Evolutionary conservation across 2,329 filamentous ascomycete genomes (phyloP).

Genomic region (Alternaria conjuncta): DNA sequence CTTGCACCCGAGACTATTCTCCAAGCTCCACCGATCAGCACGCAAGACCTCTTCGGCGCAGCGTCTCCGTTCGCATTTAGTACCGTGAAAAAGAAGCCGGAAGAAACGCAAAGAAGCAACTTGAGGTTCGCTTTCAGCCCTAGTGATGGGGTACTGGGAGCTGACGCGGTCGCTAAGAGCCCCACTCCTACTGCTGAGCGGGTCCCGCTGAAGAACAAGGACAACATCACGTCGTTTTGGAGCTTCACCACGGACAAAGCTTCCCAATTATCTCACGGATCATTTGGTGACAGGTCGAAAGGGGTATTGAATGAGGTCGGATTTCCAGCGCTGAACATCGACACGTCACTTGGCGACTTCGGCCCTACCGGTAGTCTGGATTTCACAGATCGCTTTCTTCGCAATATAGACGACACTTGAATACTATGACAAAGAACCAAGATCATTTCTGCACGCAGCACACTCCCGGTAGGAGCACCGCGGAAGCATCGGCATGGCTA

Average conservation of each 20-base stretch:
- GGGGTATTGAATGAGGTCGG: constrained; percentile 17
- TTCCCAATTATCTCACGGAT: constrained; percentile 24
- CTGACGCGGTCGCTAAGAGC: constrained; percentile 22
- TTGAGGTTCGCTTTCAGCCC: constrained; percentile 32
- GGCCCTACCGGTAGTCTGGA: constrained; percentile 27
- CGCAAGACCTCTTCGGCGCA: constrained; percentile 53
- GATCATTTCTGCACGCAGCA: not conserved
- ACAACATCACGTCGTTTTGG: constrained; percentile 19
- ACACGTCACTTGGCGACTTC: constrained; percentile 31
- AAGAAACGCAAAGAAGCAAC: constrained; percentile 23
- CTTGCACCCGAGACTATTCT: constrained; percentile 19
- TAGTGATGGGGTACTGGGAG: constrained; percentile 10
- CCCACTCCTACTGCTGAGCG: constrained; percentile 29
- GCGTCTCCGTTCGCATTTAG: constrained; percentile 50
- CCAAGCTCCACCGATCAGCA: constrained; percentile 42
- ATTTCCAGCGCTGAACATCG: constrained; percentile 29
- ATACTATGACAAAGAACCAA: not conserved
- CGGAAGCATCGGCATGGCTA: constrained; percentile 6
- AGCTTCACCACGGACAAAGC: constrained; percentile 29
- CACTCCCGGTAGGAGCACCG: not conserved
- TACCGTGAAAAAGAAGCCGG: constrained; percentile 50
- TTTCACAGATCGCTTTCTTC: constrained; percentile 39
- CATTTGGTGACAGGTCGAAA: constrained; percentile 10
- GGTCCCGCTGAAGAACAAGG: constrained; percentile 38
- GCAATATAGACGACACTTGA: constrained; percentile 27